A percentile compares a stretch with the other conserved stretches of the same genome.
These are phyloP conservation scores for Trypanosoma avium DNA, from an alignment of 208 protist species.

Conservation along the genomic window DNA sequence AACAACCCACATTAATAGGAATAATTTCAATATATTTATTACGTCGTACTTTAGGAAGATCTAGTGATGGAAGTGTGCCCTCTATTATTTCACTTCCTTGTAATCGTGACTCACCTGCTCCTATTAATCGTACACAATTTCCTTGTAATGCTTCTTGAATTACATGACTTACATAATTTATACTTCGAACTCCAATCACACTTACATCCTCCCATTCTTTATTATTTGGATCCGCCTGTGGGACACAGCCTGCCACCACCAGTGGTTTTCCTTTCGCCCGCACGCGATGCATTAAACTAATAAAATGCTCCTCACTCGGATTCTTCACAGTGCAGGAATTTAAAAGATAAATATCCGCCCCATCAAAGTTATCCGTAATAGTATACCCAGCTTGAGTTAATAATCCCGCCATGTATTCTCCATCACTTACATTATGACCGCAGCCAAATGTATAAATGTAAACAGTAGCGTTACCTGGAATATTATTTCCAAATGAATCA, in stretches of 20 bases:
- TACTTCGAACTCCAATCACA: conserved; percentile 63
- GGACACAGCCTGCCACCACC: conserved; percentile 74
- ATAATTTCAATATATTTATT: conserved; percentile 88
- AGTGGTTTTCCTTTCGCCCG: conserved; percentile 33
- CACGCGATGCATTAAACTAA: conserved; percentile 43
- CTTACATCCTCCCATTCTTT: conserved; percentile 32
- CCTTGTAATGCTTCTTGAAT: conserved; percentile 73
- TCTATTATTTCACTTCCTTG: too few species aligned
- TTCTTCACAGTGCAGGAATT: conserved; percentile 89
- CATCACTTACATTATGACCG: conserved; percentile 74
- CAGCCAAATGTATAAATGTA: conserved; percentile 87
- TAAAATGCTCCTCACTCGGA: conserved; percentile 61
- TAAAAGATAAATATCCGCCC: conserved; percentile 61
- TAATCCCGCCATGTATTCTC: conserved; percentile 89
- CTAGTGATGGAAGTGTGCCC: conserved; percentile 55
- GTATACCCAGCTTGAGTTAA: conserved; percentile 52
- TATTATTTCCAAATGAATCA: conserved; percentile 30
- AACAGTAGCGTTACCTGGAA: conserved; percentile 48
- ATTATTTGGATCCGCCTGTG: conserved; percentile 56
- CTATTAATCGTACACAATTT: conserved; percentile 56
- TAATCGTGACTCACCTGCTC: background rate
- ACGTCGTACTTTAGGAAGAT: conserved; percentile 78
- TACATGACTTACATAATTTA: conserved; percentile 71
- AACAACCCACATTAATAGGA: conserved; percentile 80
- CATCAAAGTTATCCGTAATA: conserved; percentile 38